Percentiles rank a stretch among this genome's conserved stretches.
phyloP scores from a whole-genome alignment of 2,329 filamentous ascomycete species.

The Aspergillus fijiensis region DNA sequence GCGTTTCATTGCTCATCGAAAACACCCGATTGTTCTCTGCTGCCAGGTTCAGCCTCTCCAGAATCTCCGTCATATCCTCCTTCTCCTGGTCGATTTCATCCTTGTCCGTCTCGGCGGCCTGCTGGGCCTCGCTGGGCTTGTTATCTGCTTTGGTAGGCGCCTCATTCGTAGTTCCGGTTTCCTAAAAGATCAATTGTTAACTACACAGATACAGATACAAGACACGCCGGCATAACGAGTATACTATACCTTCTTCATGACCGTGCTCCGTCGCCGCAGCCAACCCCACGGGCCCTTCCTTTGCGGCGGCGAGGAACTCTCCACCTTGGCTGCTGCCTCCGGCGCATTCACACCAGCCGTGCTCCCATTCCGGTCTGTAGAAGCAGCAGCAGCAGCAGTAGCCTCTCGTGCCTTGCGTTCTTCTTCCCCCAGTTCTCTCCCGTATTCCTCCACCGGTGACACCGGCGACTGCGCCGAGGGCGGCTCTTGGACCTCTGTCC shows the following conservation, averaged over 20 bases:
- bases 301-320: slow-evolving; percentile 18
- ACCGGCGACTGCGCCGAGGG: slow-evolving; percentile 48
- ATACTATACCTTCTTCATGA: slow-evolving; percentile 32
- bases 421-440: slow-evolving; percentile 32
- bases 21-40: slow-evolving; percentile 84
- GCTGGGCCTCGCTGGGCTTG: slow-evolving; percentile 8
- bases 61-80: slow-evolving; percentile 72
- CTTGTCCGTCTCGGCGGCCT: slow-evolving; percentile 19
- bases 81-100: slow-evolving; percentile 58
- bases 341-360: slow-evolving; percentile 15
- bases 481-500: slow-evolving; percentile 47
- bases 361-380: slow-evolving; percentile 2
- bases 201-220: neutral
- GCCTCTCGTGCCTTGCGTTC: slow-evolving; percentile 36
- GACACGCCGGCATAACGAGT: neutral
- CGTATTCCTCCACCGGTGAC: slow-evolving; percentile 47
- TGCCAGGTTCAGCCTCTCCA: slow-evolving; percentile 80
- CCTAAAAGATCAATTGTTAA: neutral
- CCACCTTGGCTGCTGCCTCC: slow-evolving; percentile 18
- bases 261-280: slow-evolving; percentile 39
- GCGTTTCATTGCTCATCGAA: slow-evolving; percentile 77
- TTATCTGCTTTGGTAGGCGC: slow-evolving; percentile 2
- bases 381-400: slow-evolving; percentile 7
- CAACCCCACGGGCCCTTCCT: slow-evolving; percentile 42
- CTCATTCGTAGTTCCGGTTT: slow-evolving; percentile 14